A percentile compares a stretch with the other conserved stretches of the same genome.
Conservation (phyloP, 148 eudicot species). For the Persicaria maculosa region DNA sequence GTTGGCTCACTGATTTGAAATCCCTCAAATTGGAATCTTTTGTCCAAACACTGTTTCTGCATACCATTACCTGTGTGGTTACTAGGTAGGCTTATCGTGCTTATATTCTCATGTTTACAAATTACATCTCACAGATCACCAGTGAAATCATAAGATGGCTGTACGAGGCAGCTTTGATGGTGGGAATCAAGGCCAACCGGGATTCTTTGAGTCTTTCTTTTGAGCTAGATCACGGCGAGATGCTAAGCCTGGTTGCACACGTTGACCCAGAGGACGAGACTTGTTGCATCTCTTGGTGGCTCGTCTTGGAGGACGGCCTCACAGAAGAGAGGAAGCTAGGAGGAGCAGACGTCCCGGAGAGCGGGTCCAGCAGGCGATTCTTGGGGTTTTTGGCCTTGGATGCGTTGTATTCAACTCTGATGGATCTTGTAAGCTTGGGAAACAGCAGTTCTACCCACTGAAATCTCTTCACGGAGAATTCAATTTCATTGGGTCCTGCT, state of each 20-base stretch:
- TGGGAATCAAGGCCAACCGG: constrained; percentile 68
- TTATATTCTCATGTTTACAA: not conserved
- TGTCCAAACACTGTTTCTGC: not conserved
- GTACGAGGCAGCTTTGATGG: constrained; percentile 71
- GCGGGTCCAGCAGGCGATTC: constrained; percentile 39
- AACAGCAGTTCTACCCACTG: constrained; percentile 37
- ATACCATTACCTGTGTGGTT: not conserved
- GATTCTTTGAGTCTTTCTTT: constrained; percentile 71
- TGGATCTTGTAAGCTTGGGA: constrained; percentile 73
- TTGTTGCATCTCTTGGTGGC: constrained; percentile 95
- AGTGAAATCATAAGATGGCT: constrained; percentile 85
- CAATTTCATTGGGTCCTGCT: too few relatives aligned
- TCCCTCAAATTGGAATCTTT: not conserved
- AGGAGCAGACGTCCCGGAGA: constrained; percentile 27
- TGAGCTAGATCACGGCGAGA: constrained; percentile 82
- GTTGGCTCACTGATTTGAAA: not conserved
- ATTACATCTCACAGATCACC: constrained; percentile 40
- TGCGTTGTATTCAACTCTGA: constrained; percentile 58
- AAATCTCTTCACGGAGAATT: not conserved
- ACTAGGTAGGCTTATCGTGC: not conserved
- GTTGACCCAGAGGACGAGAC: constrained; percentile 66
- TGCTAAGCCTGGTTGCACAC: constrained; percentile 62
- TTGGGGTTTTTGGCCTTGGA: constrained; percentile 66
- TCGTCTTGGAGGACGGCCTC: constrained; percentile 57
- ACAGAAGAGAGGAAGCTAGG: constrained; percentile 37